Conservation (phyloP, 768 basidiomycete genomes). For the Phlegmacium glaucopus region DNA sequence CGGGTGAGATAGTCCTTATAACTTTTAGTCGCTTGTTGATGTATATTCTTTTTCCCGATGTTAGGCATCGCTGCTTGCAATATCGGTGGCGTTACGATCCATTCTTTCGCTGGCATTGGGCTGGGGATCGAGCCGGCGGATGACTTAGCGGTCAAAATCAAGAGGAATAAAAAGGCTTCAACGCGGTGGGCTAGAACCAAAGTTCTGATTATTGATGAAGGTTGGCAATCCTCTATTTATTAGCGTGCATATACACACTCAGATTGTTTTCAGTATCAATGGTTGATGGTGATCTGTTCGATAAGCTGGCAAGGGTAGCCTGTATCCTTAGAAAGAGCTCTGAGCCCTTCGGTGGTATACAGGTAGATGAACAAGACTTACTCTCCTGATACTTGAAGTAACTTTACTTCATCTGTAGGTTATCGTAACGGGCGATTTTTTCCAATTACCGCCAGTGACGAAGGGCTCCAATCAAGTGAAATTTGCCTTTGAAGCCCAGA, state of each 20-base stretch:
- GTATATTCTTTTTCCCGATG: background rate
- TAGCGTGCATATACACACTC: no score
- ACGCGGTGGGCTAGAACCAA: conserved; percentile 34
- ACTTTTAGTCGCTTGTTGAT: background rate
- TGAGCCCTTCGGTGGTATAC: conserved; percentile 93
- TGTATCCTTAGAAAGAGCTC: conserved; percentile 54
- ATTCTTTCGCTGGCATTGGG: conserved; percentile 87
- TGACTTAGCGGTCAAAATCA: background rate
- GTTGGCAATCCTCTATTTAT: conserved; percentile 30
- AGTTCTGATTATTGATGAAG: conserved; percentile 82
- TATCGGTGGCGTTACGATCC: conserved; percentile 92
- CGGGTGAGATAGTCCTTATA: conserved; percentile 47
- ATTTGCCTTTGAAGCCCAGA: conserved; percentile 90
- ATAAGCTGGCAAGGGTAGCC: conserved; percentile 81
- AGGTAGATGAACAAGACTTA: conserved; percentile 42
- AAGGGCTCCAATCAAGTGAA: conserved; percentile 59
- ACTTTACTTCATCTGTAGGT: no score
- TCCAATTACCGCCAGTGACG: conserved; percentile 92
- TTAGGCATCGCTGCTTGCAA: conserved; percentile 94
- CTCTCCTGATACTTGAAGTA: no score
- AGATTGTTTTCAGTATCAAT: conserved; percentile 80
- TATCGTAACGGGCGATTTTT: no score
- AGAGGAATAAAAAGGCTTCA: conserved; percentile 14
- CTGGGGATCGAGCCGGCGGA: no score
- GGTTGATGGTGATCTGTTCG: conserved; percentile 91